A percentile compares a stretch with the other conserved stretches of the same genome.
Evolutionary conservation across 805 yeast species (phyloP).

Genomic region (Cyberlindnera galapagoensis): DNA sequence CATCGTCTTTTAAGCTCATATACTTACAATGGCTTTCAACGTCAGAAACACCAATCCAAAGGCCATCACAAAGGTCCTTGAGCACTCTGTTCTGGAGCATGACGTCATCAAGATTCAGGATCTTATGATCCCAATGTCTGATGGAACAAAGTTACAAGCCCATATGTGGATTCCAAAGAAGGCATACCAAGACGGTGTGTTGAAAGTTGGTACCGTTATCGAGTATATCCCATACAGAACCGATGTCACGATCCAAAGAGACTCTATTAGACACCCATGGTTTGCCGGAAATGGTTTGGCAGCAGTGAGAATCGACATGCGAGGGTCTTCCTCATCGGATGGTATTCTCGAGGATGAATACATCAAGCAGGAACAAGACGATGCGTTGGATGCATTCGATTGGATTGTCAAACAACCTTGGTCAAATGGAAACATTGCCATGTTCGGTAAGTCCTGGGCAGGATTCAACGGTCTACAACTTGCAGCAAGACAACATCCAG

Average conservation of each 20-base stretch:
- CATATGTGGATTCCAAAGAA: slow-evolving; percentile 38
- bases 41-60: slow-evolving; percentile 29
- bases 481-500: slow-evolving; percentile 42
- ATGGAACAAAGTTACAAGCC: slow-evolving; percentile 33
- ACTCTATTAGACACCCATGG: slow-evolving; percentile 38
- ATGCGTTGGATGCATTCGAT: slow-evolving; percentile 35
- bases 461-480: slow-evolving; percentile 41
- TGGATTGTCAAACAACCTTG: slow-evolving; percentile 35
- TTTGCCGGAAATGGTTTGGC: slow-evolving; percentile 42
- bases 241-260: slow-evolving; percentile 38
- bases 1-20: too few relatives aligned
- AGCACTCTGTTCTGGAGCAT: slow-evolving; percentile 24
- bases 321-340: slow-evolving; percentile 40
- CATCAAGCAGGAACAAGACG: slow-evolving; percentile 37
- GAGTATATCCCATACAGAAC: slow-evolving; percentile 43
- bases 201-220: slow-evolving; percentile 32
- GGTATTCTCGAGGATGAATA: slow-evolving; percentile 37
- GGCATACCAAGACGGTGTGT: slow-evolving; percentile 22
- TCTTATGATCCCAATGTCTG: slow-evolving; percentile 32
- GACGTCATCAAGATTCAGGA: slow-evolving; percentile 29
- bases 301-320: slow-evolving; percentile 39
- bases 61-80: slow-evolving; percentile 20
- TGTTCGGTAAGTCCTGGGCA: slow-evolving; percentile 46
- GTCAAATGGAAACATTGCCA: slow-evolving; percentile 41
- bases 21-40: slow-evolving; percentile 37